Percentiles rank a stretch among this genome's conserved stretches.
These are phyloP conservation scores for Penicillium longicatenatum DNA, from an alignment of 495 filamentous ascomycete species.

Conservation along the genomic window DNA sequence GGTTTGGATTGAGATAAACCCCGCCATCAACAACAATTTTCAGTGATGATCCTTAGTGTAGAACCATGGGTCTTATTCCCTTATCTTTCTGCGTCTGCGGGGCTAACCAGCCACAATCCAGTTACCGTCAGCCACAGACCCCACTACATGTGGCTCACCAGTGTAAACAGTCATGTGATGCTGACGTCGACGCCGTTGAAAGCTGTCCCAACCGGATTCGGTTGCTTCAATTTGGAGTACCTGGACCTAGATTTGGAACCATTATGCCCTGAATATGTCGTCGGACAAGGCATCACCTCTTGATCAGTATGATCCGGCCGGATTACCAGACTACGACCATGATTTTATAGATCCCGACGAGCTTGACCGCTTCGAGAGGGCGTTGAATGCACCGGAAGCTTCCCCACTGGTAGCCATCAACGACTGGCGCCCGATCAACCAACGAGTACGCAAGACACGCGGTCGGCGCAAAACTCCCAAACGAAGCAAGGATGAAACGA, in stretches of 20 bases:
- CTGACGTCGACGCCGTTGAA: slow-evolving; percentile 23
- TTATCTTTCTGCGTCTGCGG: slow-evolving; percentile 8
- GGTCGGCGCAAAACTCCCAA: slow-evolving; percentile 44
- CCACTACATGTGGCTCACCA: slow-evolving; percentile 5
- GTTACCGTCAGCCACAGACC: background rate
- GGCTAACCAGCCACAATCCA: slow-evolving; percentile 8
- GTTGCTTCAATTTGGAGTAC: slow-evolving; percentile 1
- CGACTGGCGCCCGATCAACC: slow-evolving; percentile 81
- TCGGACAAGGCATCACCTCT: slow-evolving; percentile 27
- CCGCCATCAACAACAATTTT: background rate
- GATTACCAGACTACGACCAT: slow-evolving; percentile 63
- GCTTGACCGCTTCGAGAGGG: slow-evolving; percentile 52
- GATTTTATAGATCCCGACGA: slow-evolving; percentile 64
- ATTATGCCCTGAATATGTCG: slow-evolving; percentile 44
- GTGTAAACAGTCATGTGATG: slow-evolving; percentile 22
- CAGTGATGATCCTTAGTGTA: slow-evolving; percentile 1
- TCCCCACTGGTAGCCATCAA: slow-evolving; percentile 68
- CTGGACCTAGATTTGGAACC: slow-evolving; percentile 4
- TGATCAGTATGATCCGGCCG: slow-evolving; percentile 41
- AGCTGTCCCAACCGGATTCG: slow-evolving; percentile 26
- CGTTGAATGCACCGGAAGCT: slow-evolving; percentile 50
- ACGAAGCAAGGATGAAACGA: slow-evolving; percentile 83
- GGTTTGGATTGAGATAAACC: background rate
- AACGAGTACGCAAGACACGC: slow-evolving; percentile 58
- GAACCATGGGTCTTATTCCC: slow-evolving; percentile 7